Base-by-base conservation (phyloP, 148 eudicot genomes). In the Persicaria maculosa region DNA sequence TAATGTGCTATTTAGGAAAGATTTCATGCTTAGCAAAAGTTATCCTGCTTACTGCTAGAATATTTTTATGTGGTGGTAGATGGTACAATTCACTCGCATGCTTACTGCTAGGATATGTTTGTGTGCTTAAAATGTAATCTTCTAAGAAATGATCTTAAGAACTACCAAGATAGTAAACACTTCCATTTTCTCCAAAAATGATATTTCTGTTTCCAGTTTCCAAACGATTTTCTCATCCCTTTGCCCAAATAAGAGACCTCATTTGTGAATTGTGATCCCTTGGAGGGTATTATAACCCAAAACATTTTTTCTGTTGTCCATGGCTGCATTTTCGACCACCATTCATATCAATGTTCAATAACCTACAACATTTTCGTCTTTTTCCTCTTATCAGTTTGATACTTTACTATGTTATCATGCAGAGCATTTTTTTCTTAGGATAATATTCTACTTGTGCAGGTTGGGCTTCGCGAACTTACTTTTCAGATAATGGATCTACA, bases 401-500 rank as follows among this genome's bases (percentile, higher is more conserved):
- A 7, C 54, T 70, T 47, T 74, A 25, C 58, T 58, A 2, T 72
- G 1, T 48, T 72, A 14, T 47, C 16, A 46, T 48, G 15, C 71
- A 67, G 19, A 36, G 9, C 44, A 12, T 64, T 36, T 43, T 40
- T 36, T 5, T 65, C 3, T 4, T 25, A 59, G 11, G 43, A 20
- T 48, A 69, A 7, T 47, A 61, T 81, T 50, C 36, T 73, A 54
- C 46, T 73, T 80, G 64, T 48, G 71, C 83, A 94, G 97, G 96
- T 78, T 94, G 98, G 98, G 98, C 98, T 76, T 90, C 97, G 50
- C 87, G 98, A 67, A 68, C 82, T 40, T 94, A 87, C 80, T 94
- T 90, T 83, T 92, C 98, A 19, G 98, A 94, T 80, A 94, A 94
- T 83, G 98, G 98, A 77, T 94, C 97, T 36, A 94, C 98, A 58